Conservation (phyloP, 2,329 filamentous ascomycete genomes). For the Aspergillus phoenicis region DNA sequence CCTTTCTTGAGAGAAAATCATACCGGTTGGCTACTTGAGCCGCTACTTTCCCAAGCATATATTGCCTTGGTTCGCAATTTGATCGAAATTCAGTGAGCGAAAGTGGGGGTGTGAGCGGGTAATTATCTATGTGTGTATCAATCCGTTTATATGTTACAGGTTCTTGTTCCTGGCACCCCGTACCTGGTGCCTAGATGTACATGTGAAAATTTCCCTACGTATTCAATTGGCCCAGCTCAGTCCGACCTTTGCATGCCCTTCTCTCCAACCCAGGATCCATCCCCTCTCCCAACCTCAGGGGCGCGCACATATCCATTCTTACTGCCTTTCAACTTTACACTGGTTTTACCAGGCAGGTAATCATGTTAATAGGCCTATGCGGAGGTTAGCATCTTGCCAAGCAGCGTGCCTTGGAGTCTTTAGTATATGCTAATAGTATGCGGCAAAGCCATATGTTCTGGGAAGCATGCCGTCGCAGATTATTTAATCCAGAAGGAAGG, state of each 20-base stretch:
- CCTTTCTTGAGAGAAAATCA: too few species aligned
- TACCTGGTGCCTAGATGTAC: background rate
- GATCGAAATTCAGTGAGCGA: too few species aligned
- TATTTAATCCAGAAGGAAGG: conserved; percentile 83
- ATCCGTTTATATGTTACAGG: background rate
- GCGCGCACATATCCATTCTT: background rate
- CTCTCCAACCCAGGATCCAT: background rate
- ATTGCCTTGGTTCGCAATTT: too few species aligned
- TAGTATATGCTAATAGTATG: conserved; percentile 19
- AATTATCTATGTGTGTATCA: background rate
- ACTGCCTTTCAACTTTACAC: background rate
- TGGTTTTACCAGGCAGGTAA: background rate
- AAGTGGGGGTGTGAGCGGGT: too few species aligned
- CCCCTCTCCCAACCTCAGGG: background rate
- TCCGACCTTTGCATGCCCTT: background rate
- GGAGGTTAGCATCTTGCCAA: conserved; percentile 43
- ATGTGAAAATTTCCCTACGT: background rate
- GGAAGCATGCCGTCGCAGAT: conserved; percentile 85
- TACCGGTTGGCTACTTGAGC: too few species aligned
- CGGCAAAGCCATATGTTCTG: conserved; percentile 78
- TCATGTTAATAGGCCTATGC: conserved; percentile 56
- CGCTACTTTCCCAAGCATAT: too few species aligned
- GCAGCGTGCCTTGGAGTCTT: background rate
- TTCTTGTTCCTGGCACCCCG: background rate
- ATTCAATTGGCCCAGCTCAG: background rate